Evolutionary conservation across 2,329 filamentous ascomycete species (phyloP), one percentile per base, ranked within the genome.

Genomic region (Aspergillus hiratsukae): DNA sequence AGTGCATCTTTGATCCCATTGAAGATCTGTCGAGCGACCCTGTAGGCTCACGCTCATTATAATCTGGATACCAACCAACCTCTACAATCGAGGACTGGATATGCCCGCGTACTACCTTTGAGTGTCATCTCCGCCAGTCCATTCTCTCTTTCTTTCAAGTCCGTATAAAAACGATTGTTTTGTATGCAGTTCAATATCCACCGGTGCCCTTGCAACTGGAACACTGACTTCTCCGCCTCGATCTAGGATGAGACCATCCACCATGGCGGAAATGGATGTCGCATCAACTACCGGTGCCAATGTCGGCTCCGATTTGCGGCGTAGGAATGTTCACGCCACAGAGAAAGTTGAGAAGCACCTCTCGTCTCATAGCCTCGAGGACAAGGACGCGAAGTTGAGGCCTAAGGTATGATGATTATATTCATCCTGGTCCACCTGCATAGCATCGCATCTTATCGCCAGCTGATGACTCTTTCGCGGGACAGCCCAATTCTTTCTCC

Each of bases 281-380:
- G 73, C 67, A 49, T 70, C 68, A 41, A 70, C 66, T 49, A 73
- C 72, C 27, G 73, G 72, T 27, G 65, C 66, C 37, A 67, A 73
- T 49, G 64, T 70, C 25, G 56, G 66, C 53, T 55, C 66, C 41
- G 73, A 78, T 57, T 55, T 76, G 40, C 72, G 76, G 50, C 74
- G 74, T 58, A 71, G 76, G 67, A 77, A 77, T 69, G 70, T 77
- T 29, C 63, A 70, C 46, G 66, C 63, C 49, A 58, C 69, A 29
- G 68, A 72, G 46, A 71, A 63, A 46, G 49, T 62, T 40, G 69
- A 68, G 58, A 58, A 59, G 29, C 23, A 5, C 9, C 52, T 58
- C 48, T 53, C 63, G 23, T 25, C 51, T 40, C 23, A 58, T 9
- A 10, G 8, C 61, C 19, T 59, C 57, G 65, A 71, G 27, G 63